Evolutionary conservation across 306 rosid species (phyloP), one percentile per base, ranked within the genome.

Genomic region (Styphnolobium japonicum): DNA sequence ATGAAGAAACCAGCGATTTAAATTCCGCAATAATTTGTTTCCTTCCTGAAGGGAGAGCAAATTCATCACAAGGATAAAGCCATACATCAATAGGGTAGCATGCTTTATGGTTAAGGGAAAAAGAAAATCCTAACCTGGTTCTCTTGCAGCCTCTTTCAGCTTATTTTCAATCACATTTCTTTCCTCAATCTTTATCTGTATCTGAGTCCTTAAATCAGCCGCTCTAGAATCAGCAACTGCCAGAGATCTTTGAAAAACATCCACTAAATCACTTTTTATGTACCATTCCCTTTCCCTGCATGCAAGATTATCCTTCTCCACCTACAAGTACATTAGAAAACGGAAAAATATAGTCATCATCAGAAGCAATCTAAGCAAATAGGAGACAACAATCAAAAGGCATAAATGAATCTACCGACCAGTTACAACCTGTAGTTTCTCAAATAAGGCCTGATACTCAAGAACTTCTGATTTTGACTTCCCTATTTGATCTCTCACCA

Each of bases 351-450:
- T 16, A 1, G 79, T 87, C 85, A 85, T 81, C 73, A 42, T 80
- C 71, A 87, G 73, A 73, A 80, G 49, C 55, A 49, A 81, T 18
- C 70, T 49, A 69, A 49, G 62, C n/a, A 62, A 80, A 67, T 37
- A 34, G 53, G 77, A 80, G 3, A n/a, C n/a, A 66, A 40, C 42
- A 76, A 74, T 48, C 58, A 52, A 51, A 78, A 77, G 81, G 89
- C 74, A 85, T 22, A 85, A 86, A 87, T 88, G 83, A 89, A 91
- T 87, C 93, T 93, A 90, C 91, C 94, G 73, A 93, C 94, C 91
- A 89, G 88, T 90, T 81, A 91, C 97, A 87, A 95, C 99, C 99
- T 95, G 99, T 79, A 91, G 93, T 90, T 91, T 95, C 92, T 93
- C 93, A 10, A 82, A 83, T 67, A 83, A 83, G 68, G 93, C 88